Conservation (phyloP, 208 protist species). For the Trypanosoma theileri region DNA sequence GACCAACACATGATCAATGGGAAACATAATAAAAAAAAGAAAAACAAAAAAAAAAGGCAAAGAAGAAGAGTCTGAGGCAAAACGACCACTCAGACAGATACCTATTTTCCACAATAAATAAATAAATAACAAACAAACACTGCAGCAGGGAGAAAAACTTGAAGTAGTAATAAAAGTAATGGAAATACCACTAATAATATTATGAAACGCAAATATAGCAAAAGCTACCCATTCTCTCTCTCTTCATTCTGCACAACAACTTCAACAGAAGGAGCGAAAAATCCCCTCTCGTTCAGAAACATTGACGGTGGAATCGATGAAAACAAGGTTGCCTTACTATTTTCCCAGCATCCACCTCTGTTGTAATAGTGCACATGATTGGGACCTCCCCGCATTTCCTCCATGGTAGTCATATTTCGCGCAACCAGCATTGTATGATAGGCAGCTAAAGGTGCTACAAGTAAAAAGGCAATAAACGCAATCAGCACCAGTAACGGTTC, state of each 20-base stretch:
- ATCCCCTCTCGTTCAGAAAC: neutral
- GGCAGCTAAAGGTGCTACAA: slow-evolving; percentile 46
- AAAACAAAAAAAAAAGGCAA: neutral
- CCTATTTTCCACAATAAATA: neutral
- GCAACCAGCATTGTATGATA: slow-evolving; percentile 70
- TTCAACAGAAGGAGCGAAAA: neutral
- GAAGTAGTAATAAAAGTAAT: slow-evolving; percentile 4
- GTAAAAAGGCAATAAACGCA: slow-evolving; percentile 33
- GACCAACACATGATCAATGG: neutral
- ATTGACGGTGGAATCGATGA: slow-evolving; percentile 14
- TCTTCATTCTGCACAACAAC: slow-evolving; percentile 16
- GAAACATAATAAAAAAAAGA: neutral
- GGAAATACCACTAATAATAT: too few species aligned
- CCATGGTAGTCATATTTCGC: slow-evolving; percentile 68
- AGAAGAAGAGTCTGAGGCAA: neutral
- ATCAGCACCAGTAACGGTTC: slow-evolving; percentile 66
- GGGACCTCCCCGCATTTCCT: slow-evolving; percentile 30
- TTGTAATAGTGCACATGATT: slow-evolving; percentile 51
- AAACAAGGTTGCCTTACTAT: slow-evolving; percentile 37
- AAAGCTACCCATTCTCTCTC: slow-evolving; percentile 6
- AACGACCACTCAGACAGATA: neutral
- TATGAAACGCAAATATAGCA: slow-evolving; percentile 2
- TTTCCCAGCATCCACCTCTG: slow-evolving; percentile 45
- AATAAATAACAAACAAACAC: neutral
- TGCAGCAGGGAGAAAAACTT: slow-evolving; percentile 3